phyloP scores from a whole-genome alignment of 495 filamentous ascomycete species.

The Talaromyces wortmannii region DNA sequence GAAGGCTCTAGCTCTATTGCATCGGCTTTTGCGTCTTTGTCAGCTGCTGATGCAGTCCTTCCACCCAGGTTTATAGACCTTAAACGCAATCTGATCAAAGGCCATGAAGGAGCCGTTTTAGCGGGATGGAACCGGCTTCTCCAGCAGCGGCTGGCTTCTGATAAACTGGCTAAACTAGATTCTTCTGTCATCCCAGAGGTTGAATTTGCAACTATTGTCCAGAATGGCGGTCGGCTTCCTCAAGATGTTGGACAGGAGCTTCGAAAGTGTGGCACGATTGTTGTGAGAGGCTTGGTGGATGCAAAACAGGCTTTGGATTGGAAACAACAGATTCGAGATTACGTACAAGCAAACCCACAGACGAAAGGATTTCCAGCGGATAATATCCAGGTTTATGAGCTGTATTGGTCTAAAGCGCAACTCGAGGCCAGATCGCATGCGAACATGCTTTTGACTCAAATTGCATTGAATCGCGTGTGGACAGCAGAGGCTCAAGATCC shows the following conservation, averaged over 20 bases:
- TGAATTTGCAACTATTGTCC: background rate
- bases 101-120: constrained; percentile 46
- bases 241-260: constrained; percentile 12
- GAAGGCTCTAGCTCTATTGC: constrained; percentile 1
- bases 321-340: constrained; percentile 49
- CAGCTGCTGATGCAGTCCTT: background rate
- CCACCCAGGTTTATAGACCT: constrained; percentile 46
- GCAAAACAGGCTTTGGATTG: constrained; percentile 47
- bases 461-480: constrained; percentile 57
- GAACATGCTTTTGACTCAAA: constrained; percentile 52
- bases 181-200: background rate
- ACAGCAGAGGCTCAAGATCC: constrained; percentile 48
- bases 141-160: background rate
- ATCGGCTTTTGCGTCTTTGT: background rate
- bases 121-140: constrained; percentile 59
- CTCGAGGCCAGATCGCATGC: constrained; percentile 59
- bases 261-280: constrained; percentile 48
- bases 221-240: background rate
- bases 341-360: constrained; percentile 46
- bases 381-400: constrained; percentile 63
- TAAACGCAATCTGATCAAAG: constrained; percentile 52
- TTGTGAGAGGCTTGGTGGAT: constrained; percentile 52
- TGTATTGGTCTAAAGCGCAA: constrained; percentile 72
- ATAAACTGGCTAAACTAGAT: background rate
- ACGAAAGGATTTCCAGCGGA: constrained; percentile 28